A percentile compares a stretch with the other conserved stretches of the same genome.
These are phyloP conservation scores for Schizopora paradoxa DNA, from an alignment of 1,284 basidiomycete genomes.

Conservation along the genomic window DNA sequence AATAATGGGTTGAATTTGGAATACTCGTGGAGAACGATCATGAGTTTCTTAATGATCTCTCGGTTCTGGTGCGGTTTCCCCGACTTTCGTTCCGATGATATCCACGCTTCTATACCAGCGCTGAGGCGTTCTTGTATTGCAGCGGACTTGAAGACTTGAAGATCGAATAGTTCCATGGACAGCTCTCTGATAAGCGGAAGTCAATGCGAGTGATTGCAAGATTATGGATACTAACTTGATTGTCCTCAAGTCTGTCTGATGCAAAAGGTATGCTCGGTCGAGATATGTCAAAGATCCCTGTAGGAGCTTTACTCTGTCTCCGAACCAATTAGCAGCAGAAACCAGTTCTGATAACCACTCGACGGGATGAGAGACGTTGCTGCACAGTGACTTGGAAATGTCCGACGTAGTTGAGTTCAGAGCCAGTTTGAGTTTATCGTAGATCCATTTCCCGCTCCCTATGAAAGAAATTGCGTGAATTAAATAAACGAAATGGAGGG, in stretches of 20 bases:
- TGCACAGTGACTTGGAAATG: not conserved
- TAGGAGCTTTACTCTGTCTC: constrained; percentile 21
- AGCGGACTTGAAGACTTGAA: constrained; percentile 46
- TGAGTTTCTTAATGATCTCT: constrained; percentile 39
- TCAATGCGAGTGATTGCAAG: not conserved
- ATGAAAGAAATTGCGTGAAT: not conserved
- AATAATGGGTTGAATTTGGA: constrained; percentile 55
- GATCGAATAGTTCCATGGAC: constrained; percentile 46
- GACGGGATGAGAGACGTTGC: not conserved
- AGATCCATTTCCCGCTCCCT: constrained; percentile 16
- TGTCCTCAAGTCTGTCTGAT: constrained; percentile 19
- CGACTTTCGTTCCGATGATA: not conserved
- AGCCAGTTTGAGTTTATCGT: constrained; percentile 15
- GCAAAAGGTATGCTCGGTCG: constrained; percentile 27
- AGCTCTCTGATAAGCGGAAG: constrained; percentile 39
- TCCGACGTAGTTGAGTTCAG: constrained; percentile 5
- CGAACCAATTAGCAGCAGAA: constrained; percentile 9
- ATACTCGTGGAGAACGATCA: constrained; percentile 44
- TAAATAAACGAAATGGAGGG: not conserved
- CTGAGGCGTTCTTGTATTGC: not conserved
- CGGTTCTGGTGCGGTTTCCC: constrained; percentile 32
- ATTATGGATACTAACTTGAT: constrained; percentile 24
- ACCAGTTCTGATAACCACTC: constrained; percentile 15
- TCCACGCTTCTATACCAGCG: not conserved
- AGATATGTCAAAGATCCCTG: constrained; percentile 31